Evolutionary conservation across 306 rosid species (phyloP).

Genomic region (Vachellia pachyceras): DNA sequence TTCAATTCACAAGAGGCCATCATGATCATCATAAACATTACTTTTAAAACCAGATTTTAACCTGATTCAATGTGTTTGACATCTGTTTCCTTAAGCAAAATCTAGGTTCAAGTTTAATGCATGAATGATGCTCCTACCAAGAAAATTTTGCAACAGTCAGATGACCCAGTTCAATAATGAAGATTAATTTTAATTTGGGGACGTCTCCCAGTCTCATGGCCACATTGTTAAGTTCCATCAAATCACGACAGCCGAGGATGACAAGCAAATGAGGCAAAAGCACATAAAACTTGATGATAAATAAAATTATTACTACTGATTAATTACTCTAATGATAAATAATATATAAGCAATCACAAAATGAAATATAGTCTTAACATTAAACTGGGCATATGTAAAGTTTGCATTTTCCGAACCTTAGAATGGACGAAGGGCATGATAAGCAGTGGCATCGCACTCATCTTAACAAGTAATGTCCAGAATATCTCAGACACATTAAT

Average conservation of each 20-base stretch:
- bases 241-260: neutral
- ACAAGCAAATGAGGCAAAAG: neutral
- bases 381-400: neutral
- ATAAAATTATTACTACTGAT: neutral
- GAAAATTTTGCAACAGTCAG: no score
- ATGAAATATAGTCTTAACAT: neutral
- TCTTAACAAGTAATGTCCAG: neutral
- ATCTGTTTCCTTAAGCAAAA: neutral
- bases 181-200: neutral
- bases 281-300: no score
- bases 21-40: neutral
- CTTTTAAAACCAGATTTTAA: neutral
- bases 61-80: neutral
- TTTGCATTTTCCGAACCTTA: neutral
- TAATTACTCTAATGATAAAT: neutral
- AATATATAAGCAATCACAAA: constrained; percentile 9
- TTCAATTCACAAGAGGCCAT: neutral
- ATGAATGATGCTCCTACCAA: neutral
- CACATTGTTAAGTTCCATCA: no score
- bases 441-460: neutral
- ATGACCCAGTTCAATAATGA: neutral
- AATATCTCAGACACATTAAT: neutral
- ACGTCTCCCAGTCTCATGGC: no score
- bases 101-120: neutral
- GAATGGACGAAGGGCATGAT: neutral